A percentile compares a stretch with the other conserved stretches of the same genome.
phyloP scores from a whole-genome alignment of 2,329 filamentous ascomycete genomes.

The Epichloe amarillans region DNA sequence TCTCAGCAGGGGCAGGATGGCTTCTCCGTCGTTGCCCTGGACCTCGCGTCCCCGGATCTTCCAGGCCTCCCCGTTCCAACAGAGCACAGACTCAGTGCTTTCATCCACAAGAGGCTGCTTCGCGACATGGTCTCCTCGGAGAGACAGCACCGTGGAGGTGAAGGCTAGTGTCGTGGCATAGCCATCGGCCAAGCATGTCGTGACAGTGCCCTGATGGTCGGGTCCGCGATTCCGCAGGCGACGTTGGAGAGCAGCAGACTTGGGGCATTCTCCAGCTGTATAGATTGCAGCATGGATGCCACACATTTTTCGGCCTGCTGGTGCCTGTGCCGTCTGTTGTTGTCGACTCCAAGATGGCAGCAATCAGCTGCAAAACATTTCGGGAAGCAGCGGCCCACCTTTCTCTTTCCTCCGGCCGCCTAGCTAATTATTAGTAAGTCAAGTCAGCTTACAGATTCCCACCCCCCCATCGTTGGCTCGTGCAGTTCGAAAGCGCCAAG shows the following conservation, averaged over 20 bases:
- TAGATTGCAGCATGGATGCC: constrained; percentile 44
- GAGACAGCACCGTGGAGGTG: constrained; percentile 74
- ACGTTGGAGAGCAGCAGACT: constrained; percentile 24
- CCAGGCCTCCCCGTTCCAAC: constrained; percentile 99
- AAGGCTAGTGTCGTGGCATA: constrained; percentile 41
- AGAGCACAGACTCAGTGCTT: constrained; percentile 52
- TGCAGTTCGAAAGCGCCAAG: neutral
- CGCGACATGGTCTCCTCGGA: constrained; percentile 63
- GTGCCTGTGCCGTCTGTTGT: too few relatives aligned
- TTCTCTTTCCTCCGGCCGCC: neutral
- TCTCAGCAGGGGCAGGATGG: constrained; percentile 49
- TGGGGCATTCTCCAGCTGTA: constrained; percentile 13
- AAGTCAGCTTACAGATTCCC: too few relatives aligned
- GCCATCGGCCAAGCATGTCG: constrained; percentile 16
- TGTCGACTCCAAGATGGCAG: too few relatives aligned
- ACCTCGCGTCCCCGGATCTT: constrained; percentile 46
- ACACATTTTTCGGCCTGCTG: constrained; percentile 33
- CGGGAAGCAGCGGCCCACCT: neutral
- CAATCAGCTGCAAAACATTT: neutral
- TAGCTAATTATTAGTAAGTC: too few relatives aligned
- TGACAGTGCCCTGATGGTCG: constrained; percentile 38
- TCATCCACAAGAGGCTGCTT: constrained; percentile 57
- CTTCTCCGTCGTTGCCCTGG: constrained; percentile 65
- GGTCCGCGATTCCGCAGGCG: constrained; percentile 44
- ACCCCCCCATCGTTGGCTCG: too few relatives aligned